A percentile compares a stretch with the other conserved stretches of the same genome.
phyloP scores from a whole-genome alignment of 1,284 basidiomycete species.

The Rhodofomes roseus region DNA sequence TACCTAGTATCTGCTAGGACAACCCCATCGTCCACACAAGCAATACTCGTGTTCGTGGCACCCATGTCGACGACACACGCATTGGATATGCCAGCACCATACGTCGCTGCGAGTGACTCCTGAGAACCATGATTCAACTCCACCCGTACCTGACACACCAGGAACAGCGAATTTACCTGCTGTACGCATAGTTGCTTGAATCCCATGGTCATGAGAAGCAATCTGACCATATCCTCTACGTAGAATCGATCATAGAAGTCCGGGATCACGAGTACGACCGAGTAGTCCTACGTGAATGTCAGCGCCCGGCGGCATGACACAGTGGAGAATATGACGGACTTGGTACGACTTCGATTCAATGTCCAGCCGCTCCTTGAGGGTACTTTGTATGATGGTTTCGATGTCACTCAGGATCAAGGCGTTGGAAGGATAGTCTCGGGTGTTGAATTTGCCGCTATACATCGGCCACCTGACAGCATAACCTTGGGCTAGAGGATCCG shows the following conservation, averaged over 20 bases:
- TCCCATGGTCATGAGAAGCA: conserved; percentile 80
- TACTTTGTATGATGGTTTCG: conserved; percentile 62
- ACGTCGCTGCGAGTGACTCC: conserved; percentile 93
- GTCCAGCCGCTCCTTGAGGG: conserved; percentile 59
- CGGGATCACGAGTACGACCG: conserved; percentile 87
- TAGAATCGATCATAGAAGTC: conserved; percentile 89
- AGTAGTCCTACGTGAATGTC: conserved; percentile 61
- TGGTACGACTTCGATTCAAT: conserved; percentile 59
- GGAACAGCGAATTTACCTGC: conserved; percentile 52
- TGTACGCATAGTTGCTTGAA: conserved; percentile 91
- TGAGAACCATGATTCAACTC: conserved; percentile 27
- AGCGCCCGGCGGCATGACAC: background rate
- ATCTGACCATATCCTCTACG: conserved; percentile 74
- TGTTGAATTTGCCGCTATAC: conserved; percentile 74
- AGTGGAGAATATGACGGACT: conserved; percentile 36
- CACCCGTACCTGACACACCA: background rate
- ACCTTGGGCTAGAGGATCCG: conserved; percentile 61
- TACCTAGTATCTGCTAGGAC: conserved; percentile 88
- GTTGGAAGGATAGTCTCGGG: conserved; percentile 66
- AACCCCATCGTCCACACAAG: conserved; percentile 95
- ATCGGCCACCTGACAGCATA: conserved; percentile 81
- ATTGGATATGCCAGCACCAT: conserved; percentile 91
- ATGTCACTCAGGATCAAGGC: conserved; percentile 78
- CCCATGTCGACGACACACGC: conserved; percentile 97
- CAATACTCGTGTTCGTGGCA: conserved; percentile 78